Conservation (phyloP, 2,329 filamentous ascomycete species). For the Xylariaceae sp. region DNA sequence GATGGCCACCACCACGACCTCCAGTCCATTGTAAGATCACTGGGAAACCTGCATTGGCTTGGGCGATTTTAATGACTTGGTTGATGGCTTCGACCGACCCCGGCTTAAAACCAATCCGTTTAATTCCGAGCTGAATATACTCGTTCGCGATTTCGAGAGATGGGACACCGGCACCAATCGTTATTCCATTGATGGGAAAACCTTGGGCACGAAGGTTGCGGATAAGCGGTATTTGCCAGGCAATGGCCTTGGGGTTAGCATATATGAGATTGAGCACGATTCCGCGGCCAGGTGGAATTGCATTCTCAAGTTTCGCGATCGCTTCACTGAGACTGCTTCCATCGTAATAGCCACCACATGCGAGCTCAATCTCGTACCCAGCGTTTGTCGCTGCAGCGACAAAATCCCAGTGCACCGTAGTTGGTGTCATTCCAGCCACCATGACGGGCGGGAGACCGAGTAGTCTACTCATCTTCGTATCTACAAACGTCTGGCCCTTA, state of each 20-base stretch:
- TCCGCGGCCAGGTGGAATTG: constrained; percentile 50
- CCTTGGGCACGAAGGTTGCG: constrained; percentile 49
- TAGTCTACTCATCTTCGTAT: constrained; percentile 44
- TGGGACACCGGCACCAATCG: constrained; percentile 51
- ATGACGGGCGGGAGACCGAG: constrained; percentile 50
- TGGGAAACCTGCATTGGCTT: constrained; percentile 47
- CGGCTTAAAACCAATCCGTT: constrained; percentile 52
- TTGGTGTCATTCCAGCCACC: constrained; percentile 53
- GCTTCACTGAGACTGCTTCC: constrained; percentile 47
- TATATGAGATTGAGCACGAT: constrained; percentile 58
- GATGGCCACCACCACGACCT: constrained; percentile 52
- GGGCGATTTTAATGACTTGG: constrained; percentile 50
- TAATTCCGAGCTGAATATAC: constrained; percentile 49
- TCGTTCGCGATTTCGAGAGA: constrained; percentile 50
- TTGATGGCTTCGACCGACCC: constrained; percentile 48
- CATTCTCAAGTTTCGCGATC: constrained; percentile 46
- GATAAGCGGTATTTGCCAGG: constrained; percentile 55
- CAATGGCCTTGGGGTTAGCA: constrained; percentile 53
- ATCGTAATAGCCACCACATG: constrained; percentile 54
- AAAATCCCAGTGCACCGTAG: constrained; percentile 51
- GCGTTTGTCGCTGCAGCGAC: constrained; percentile 57
- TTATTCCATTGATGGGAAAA: constrained; percentile 49
- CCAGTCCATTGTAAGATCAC: constrained; percentile 53
- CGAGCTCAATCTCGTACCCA: constrained; percentile 41
- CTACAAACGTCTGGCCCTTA: constrained; percentile 23